These are phyloP conservation scores for Nannochloropsis oceanica DNA, from an alignment of 108 stramenopile species.

Conservation along the genomic window DNA sequence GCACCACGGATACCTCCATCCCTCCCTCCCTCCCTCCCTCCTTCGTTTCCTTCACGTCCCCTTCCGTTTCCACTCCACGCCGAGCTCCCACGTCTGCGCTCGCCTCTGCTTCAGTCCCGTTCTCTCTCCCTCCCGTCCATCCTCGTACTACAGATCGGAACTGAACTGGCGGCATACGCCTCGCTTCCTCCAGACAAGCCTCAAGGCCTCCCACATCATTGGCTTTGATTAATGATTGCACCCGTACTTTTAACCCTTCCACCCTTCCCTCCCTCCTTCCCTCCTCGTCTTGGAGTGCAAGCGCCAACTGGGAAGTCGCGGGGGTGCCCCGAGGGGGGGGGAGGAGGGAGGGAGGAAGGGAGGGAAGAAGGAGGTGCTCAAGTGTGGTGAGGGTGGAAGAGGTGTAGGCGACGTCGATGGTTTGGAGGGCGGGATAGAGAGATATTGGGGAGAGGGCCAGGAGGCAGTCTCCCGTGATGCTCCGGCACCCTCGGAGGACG, in stretches of 20 bases:
- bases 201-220: conserved; percentile 51
- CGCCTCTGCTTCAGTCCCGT: conserved; percentile 78
- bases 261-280: no score
- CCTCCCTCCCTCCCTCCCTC: no score
- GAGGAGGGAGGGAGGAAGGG: no score
- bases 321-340: no score
- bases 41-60: no score
- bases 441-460: conserved; percentile 48
- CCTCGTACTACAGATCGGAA: conserved; percentile 88
- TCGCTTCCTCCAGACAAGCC: conserved; percentile 61
- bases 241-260: background rate
- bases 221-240: conserved; percentile 13
- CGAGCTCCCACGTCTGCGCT: conserved; percentile 84
- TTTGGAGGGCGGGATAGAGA: no score
- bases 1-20: no score
- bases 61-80: background rate
- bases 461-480: conserved; percentile 61
- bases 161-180: conserved; percentile 90
- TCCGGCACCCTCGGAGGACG: conserved; percentile 39
- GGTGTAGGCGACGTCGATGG: no score
- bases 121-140: conserved; percentile 42
- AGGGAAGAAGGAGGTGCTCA: no score
- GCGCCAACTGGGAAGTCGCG: no score
- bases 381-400: no score
- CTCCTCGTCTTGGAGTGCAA: no score